Percentiles rank a stretch among this genome's conserved stretches.
These are phyloP conservation scores for Chionographis japonica DNA, from an alignment of 106 monocot species.

Conservation along the genomic window DNA sequence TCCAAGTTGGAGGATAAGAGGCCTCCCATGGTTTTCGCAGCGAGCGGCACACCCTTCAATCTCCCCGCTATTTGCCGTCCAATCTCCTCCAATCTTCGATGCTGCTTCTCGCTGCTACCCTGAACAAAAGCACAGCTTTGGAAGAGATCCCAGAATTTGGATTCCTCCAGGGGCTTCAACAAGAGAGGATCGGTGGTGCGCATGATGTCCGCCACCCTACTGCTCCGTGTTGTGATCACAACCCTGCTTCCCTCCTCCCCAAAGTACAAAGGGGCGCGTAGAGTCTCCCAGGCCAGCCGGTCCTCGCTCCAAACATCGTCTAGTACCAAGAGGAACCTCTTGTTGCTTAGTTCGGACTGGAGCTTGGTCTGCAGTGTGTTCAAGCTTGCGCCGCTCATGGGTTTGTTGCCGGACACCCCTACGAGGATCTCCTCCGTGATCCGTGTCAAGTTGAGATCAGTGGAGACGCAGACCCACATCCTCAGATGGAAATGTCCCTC, in stretches of 20 bases:
- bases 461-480: conserved; percentile 21
- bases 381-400: background rate
- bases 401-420: background rate
- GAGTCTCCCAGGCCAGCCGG: background rate
- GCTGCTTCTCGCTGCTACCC: conserved; percentile 5
- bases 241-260: conserved; percentile 11
- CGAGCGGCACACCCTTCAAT: conserved; percentile 31
- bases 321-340: conserved; percentile 6
- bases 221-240: conserved; percentile 9
- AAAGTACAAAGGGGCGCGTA: background rate
- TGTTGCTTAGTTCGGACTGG: background rate
- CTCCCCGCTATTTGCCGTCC: conserved; percentile 31
- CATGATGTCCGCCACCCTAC: conserved; percentile 3
- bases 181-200: background rate
- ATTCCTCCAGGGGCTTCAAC: background rate
- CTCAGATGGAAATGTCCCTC: background rate
- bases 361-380: conserved; percentile 5
- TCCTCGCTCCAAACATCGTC: conserved; percentile 8
- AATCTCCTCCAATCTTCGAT: conserved; percentile 26
- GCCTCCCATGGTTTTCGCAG: conserved; percentile 27
- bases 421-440: conserved; percentile 13
- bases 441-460: conserved; percentile 8
- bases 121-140: conserved; percentile 1
- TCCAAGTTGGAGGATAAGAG: conserved; percentile 18
- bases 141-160: background rate